phyloP scores from a whole-genome alignment of 2,329 filamentous ascomycete species.

The Cercospora zeae-maydis region DNA sequence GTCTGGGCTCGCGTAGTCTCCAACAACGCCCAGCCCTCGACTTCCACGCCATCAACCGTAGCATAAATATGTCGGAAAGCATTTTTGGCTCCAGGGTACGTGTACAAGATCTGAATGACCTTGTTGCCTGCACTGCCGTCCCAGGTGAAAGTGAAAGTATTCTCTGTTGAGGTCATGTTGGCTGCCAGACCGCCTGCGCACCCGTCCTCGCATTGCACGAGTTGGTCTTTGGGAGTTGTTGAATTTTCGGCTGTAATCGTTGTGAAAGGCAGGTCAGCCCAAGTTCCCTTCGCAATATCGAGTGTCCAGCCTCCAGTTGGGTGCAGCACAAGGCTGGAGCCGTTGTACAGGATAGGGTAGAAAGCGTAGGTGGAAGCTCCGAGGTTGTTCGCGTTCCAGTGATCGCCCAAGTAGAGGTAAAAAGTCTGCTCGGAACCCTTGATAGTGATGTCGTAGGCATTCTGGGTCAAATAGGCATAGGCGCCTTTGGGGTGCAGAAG shows the following conservation, averaged over 20 bases:
- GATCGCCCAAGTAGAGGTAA: conserved; percentile 62
- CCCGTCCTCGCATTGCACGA: conserved; percentile 20
- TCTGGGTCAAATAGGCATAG: conserved; percentile 60
- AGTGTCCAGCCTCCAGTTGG: conserved; percentile 29
- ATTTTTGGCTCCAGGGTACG: conserved; percentile 27
- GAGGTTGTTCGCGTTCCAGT: conserved; percentile 61
- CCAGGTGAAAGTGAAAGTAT: conserved; percentile 26
- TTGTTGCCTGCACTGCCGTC: conserved; percentile 21
- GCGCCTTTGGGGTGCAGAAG: conserved; percentile 56
- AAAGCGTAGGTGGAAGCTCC: conserved; percentile 28
- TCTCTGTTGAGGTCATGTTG: conserved; percentile 21
- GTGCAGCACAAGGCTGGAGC: conserved; percentile 21
- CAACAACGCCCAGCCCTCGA: conserved; percentile 22
- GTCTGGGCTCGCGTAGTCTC: conserved; percentile 25
- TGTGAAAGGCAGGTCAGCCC: conserved; percentile 25
- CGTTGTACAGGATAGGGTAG: conserved; percentile 27
- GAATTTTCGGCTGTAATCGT: conserved; percentile 23
- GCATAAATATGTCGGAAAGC: conserved; percentile 25
- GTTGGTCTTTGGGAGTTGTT: conserved; percentile 17
- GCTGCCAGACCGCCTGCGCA: conserved; percentile 24
- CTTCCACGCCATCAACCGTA: conserved; percentile 20
- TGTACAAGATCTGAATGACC: conserved; percentile 27
- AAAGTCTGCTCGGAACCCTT: conserved; percentile 37
- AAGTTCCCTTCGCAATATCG: conserved; percentile 25
- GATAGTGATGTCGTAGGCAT: conserved; percentile 55